phyloP scores from a whole-genome alignment of 179 eudicot genomes.

The Heliamphora pulchella region DNA sequence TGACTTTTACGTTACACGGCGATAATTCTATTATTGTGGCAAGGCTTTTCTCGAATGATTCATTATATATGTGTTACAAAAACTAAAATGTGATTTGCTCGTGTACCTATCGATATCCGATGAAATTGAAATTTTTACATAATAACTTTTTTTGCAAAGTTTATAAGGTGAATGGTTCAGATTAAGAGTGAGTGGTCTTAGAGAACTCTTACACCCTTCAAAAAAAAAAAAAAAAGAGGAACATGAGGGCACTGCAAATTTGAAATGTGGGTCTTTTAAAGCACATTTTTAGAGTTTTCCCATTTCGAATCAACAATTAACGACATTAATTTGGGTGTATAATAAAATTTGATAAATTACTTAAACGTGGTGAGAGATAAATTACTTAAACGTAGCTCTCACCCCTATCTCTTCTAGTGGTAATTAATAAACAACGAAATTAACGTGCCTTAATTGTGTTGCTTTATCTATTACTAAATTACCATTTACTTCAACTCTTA shows the following conservation, averaged over 20 bases:
- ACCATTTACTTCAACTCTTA: conserved; percentile 14
- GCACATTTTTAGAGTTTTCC: too few relatives aligned
- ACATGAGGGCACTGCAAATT: not conserved
- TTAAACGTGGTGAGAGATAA: too few relatives aligned
- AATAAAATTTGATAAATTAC: conserved; percentile 1
- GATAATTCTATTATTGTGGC: too few relatives aligned
- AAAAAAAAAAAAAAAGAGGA: not conserved
- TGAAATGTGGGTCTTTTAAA: not conserved
- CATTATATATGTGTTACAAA: too few relatives aligned
- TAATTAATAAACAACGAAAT: conserved; percentile 9
- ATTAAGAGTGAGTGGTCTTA: too few relatives aligned
- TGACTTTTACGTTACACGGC: too few relatives aligned
- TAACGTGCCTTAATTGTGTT: conserved; percentile 17
- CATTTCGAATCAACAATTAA: not conserved
- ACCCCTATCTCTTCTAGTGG: not conserved
- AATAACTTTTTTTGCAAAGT: too few relatives aligned
- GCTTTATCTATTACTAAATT: conserved; percentile 15
- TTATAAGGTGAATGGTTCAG: too few relatives aligned
- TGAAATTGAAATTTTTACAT: not conserved
- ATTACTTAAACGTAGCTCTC: not conserved
- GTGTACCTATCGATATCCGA: not conserved
- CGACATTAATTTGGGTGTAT: not conserved
- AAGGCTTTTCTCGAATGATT: too few relatives aligned
- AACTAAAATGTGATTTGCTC: not conserved
- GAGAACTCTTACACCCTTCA: too few relatives aligned